Evolutionary conservation across 2,329 filamentous ascomycete genomes (phyloP), one percentile per base, ranked within the genome.

Genomic region (Rutstroemia sp.): DNA sequence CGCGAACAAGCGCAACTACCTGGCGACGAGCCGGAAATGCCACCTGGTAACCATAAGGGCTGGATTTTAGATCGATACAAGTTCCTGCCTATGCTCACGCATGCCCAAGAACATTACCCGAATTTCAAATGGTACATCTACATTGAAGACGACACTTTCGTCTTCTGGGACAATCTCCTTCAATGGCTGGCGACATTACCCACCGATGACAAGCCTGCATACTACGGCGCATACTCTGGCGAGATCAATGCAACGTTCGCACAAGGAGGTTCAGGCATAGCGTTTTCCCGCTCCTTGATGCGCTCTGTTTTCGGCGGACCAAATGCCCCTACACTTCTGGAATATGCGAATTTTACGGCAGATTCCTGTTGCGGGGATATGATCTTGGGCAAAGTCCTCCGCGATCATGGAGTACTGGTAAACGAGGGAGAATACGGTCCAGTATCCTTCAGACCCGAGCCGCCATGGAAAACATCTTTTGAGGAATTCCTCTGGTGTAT

Each of bases 401-500:
- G 46, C 19, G 53, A 60, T 36, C 45, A 58, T 36, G 47, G 45
- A 21, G 21, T 60, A 17, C 27, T 25, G 17, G 40, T 60, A 5
- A 57, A 60, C 23, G 30, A 23, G 23, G 53, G 56, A 5, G 46
- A 42, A 2, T 49, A 38, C 46, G 56, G 47, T 4, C 49, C 46
- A 21, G 9, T 39, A 12, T 54, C 56, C 17, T 60, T 60, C 45
- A 30, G 56, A 40, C 57, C 50, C 2, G 56, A 60, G 44, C 54
- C 59, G 36, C 59, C 57, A 4, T 60, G 54, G 54, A 60, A 53
- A 39, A 59, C 54, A n/a, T 40, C 40, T 3, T 60, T 59, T 17
- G 48, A 56, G 2, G 48, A 55, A 21, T 42, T 47, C 10, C 38
- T 42, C 6, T 60, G 53, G 57, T 60, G 58, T 47, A 40, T 17